These are phyloP conservation scores for Phytophthora constricta DNA, from an alignment of 352 stramenopile species.

Conservation along the genomic window DNA sequence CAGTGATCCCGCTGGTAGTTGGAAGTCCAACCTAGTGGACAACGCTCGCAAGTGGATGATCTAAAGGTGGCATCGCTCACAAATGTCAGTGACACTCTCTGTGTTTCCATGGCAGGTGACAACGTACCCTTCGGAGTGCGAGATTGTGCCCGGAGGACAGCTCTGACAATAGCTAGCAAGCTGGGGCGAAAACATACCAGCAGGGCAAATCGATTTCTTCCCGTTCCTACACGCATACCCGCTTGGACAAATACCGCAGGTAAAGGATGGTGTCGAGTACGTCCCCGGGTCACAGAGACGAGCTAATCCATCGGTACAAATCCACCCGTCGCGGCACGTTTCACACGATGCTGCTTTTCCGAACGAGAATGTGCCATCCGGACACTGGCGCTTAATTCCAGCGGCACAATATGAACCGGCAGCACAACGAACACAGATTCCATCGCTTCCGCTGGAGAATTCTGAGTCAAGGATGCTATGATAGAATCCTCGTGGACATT, in stretches of 20 bases:
- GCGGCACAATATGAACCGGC: slow-evolving; percentile 65
- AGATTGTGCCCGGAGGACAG: slow-evolving; percentile 69
- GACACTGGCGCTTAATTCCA: slow-evolving; percentile 59
- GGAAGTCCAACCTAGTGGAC: slow-evolving; percentile 51
- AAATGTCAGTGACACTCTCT: too few relatives aligned
- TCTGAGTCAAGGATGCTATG: slow-evolving; percentile 30
- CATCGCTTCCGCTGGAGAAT: background rate
- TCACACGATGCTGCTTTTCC: slow-evolving; percentile 61
- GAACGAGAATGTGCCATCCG: slow-evolving; percentile 62
- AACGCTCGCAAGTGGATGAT: slow-evolving; percentile 48
- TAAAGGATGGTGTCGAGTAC: slow-evolving; percentile 44
- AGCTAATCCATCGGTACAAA: slow-evolving; percentile 62
- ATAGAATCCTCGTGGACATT: slow-evolving; percentile 66
- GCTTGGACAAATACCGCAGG: slow-evolving; percentile 50
- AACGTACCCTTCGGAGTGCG: slow-evolving; percentile 46
- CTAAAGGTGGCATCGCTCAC: too few relatives aligned
- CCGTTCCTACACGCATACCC: slow-evolving; percentile 70
- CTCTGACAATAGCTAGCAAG: slow-evolving; percentile 57
- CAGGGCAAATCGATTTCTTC: slow-evolving; percentile 48
- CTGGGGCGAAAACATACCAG: slow-evolving; percentile 50
- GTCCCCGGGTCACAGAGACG: slow-evolving; percentile 63
- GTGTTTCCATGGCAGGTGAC: background rate
- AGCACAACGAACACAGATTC: slow-evolving; percentile 55
- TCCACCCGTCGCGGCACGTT: slow-evolving; percentile 63
- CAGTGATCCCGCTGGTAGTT: slow-evolving; percentile 66